A percentile compares a stretch with the other conserved stretches of the same genome.
These are phyloP conservation scores for Sugiyamaella floridensis DNA, from an alignment of 805 yeast species.

Conservation along the genomic window DNA sequence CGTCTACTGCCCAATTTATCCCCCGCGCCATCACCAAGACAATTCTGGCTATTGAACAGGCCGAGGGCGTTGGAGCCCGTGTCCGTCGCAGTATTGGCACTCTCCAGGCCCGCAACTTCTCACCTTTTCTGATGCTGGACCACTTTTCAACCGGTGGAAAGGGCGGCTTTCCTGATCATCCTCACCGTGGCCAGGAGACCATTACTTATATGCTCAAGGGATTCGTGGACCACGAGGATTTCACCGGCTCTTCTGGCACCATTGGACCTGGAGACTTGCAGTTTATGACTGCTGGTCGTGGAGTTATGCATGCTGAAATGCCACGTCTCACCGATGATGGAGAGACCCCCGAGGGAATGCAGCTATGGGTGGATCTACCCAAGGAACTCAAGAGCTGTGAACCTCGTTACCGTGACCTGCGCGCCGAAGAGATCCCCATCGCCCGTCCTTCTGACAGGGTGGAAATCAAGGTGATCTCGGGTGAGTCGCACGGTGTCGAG, in stretches of 20 bases:
- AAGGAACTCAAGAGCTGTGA: conserved; percentile 50
- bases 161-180: conserved; percentile 76
- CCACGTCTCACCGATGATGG: conserved; percentile 49
- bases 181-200: conserved; percentile 77
- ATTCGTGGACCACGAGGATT: conserved; percentile 71
- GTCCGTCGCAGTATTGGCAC: conserved; percentile 78
- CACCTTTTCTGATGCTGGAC: conserved; percentile 75
- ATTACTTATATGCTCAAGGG: conserved; percentile 60
- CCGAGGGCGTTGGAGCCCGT: conserved; percentile 80
- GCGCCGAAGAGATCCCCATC: conserved; percentile 59
- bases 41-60: conserved; percentile 56
- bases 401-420: conserved; percentile 73
- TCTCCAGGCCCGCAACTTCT: conserved; percentile 56
- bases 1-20: conserved; percentile 9
- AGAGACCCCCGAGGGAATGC: conserved; percentile 55
- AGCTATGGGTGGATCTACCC: conserved; percentile 82
- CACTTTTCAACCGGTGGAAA: conserved; percentile 60
- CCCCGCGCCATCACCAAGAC: conserved; percentile 44
- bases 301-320: conserved; percentile 80
- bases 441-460: conserved; percentile 60
- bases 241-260: conserved; percentile 72
- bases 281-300: conserved; percentile 89
- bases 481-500: conserved; percentile 67
- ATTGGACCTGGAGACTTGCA: conserved; percentile 76
- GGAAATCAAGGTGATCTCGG: conserved; percentile 65